phyloP scores from a whole-genome alignment of 169 alveolate species.

The Blepharisma undulans region DNA sequence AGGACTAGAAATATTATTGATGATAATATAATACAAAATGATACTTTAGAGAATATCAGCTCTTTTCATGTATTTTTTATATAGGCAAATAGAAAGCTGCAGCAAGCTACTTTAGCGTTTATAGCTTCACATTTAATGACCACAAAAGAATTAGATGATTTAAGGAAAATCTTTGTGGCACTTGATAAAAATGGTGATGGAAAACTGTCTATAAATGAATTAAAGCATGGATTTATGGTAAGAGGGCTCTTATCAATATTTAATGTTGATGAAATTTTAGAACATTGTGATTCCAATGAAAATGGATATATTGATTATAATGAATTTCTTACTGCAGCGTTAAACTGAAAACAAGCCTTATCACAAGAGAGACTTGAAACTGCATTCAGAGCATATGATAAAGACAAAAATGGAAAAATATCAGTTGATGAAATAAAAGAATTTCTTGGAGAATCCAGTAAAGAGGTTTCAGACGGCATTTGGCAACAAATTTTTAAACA shows the following conservation, averaged over 20 bases:
- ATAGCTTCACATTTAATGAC: constrained; percentile 49
- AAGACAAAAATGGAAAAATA: constrained; percentile 62
- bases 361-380: constrained; percentile 46
- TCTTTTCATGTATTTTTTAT: constrained; percentile 3
- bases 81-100: constrained; percentile 31
- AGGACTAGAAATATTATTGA: not conserved
- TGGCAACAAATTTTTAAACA: constrained; percentile 8
- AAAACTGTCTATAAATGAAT: constrained; percentile 36
- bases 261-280: constrained; percentile 54
- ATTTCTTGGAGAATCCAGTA: not conserved
- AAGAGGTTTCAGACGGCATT: not conserved
- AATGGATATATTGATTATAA: constrained; percentile 58
- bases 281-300: constrained; percentile 52
- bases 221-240: constrained; percentile 38
- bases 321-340: constrained; percentile 63
- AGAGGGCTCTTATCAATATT: constrained; percentile 34
- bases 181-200: constrained; percentile 56
- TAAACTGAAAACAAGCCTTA: constrained; percentile 41
- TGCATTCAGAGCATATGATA: constrained; percentile 59
- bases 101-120: constrained; percentile 51
- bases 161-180: not conserved
- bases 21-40: not conserved
- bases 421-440: constrained; percentile 50
- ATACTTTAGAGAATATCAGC: not conserved
- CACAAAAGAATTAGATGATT: constrained; percentile 46